Conservation (phyloP, 371 early-diverging fungal species). For the Apophysomyces elegans region DNA sequence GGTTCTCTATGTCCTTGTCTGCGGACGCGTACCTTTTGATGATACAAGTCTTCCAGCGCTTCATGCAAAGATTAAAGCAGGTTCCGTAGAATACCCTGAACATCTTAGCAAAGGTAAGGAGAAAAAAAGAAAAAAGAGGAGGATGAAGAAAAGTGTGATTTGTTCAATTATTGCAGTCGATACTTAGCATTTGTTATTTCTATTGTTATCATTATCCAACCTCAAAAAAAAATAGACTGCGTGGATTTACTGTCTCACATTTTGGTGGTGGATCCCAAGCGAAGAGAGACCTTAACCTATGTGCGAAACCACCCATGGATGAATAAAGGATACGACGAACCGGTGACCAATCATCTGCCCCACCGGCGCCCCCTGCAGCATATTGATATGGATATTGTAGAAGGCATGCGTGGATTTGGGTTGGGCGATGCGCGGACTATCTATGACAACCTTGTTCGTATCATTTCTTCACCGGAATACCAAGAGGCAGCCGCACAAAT, state of each 20-base stretch:
- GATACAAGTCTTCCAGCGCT: slow-evolving; percentile 67
- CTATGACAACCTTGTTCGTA: slow-evolving; percentile 25
- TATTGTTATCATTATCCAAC: no score
- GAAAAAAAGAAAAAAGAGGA: neutral
- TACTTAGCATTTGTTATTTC: no score
- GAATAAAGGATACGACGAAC: slow-evolving; percentile 61
- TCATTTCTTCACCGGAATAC: slow-evolving; percentile 38
- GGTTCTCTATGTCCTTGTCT: slow-evolving; percentile 83
- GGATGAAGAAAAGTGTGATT: neutral
- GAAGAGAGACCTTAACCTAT: slow-evolving; percentile 63
- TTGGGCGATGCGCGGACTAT: slow-evolving; percentile 40
- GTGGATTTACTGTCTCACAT: slow-evolving; percentile 66
- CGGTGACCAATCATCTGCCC: slow-evolving; percentile 41
- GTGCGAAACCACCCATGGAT: slow-evolving; percentile 76
- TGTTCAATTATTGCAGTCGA: neutral
- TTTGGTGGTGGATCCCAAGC: slow-evolving; percentile 62
- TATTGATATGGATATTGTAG: slow-evolving; percentile 41
- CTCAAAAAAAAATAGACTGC: slow-evolving; percentile 51
- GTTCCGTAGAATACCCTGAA: slow-evolving; percentile 50
- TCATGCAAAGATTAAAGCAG: slow-evolving; percentile 69
- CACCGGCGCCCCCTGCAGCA: slow-evolving; percentile 36
- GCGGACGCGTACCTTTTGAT: slow-evolving; percentile 89
- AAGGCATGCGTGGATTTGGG: slow-evolving; percentile 56
- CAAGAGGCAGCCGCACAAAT: slow-evolving; percentile 39
- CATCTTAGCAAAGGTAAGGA: slow-evolving; percentile 46